A percentile compares a stretch with the other conserved stretches of the same genome.
These are phyloP conservation scores for Fusarium heterosporum DNA, from an alignment of 2,329 filamentous ascomycete genomes.

Conservation along the genomic window DNA sequence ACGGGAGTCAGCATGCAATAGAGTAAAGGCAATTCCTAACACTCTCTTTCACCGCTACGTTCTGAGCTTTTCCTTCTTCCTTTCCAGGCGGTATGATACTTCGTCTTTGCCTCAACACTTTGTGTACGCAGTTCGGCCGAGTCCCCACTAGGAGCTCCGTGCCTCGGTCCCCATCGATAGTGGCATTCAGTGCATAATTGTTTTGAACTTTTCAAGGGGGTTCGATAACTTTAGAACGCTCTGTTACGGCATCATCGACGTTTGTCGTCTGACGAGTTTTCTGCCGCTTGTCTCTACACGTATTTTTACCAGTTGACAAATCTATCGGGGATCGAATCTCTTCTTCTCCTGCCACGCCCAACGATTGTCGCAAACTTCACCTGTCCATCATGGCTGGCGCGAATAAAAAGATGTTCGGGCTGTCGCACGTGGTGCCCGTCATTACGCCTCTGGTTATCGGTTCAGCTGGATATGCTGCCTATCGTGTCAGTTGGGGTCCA, in stretches of 20 bases:
- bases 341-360: constrained; percentile 4
- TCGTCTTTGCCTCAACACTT: constrained; percentile 15
- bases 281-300: neutral
- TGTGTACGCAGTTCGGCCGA: constrained; percentile 5
- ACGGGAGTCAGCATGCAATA: neutral
- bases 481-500: constrained; percentile 57
- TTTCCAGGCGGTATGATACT: neutral
- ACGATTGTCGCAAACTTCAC: constrained; percentile 16
- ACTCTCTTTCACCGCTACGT: neutral
- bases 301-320: constrained; percentile 3
- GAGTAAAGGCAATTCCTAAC: neutral
- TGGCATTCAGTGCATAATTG: constrained; percentile 15
- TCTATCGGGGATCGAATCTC: constrained; percentile 1
- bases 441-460: constrained; percentile 58
- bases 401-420: constrained; percentile 49
- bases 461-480: constrained; percentile 60
- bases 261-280: neutral
- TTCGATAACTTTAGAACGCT: neutral
- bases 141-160: constrained; percentile 32
- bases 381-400: constrained; percentile 50
- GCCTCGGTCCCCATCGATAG: constrained; percentile 39
- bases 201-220: constrained; percentile 9
- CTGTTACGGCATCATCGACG: constrained; percentile 13
- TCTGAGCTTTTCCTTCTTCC: neutral
- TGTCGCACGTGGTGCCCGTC: constrained; percentile 53